Percentiles rank a stretch among this genome's conserved stretches.
These are phyloP conservation scores for Naganishia liquefaciens DNA, from an alignment of 1,284 basidiomycete species.

Conservation along the genomic window DNA sequence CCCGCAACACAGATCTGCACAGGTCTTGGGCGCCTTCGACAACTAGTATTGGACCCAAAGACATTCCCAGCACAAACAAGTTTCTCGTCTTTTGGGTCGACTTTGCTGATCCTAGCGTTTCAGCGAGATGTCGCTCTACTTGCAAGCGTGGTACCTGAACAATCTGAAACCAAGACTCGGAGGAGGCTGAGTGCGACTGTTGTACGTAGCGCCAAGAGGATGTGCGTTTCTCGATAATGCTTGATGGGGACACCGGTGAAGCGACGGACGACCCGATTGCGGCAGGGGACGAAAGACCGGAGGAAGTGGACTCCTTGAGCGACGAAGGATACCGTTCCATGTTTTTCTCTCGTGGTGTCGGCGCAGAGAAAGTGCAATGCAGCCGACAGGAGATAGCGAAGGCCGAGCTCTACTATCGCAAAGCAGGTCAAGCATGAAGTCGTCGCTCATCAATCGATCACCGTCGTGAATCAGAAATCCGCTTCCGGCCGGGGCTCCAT, in stretches of 20 bases:
- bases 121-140: slow-evolving; percentile 39
- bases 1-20: slow-evolving; percentile 48
- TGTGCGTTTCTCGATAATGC: slow-evolving; percentile 29
- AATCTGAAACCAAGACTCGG: slow-evolving; percentile 53
- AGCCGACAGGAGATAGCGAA: no score
- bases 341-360: no score
- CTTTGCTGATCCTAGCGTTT: slow-evolving; percentile 43
- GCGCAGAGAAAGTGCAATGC: no score
- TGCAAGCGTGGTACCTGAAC: slow-evolving; percentile 44
- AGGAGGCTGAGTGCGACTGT: slow-evolving; percentile 12
- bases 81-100: slow-evolving; percentile 33
- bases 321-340: no score
- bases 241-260: neutral
- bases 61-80: slow-evolving; percentile 55
- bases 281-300: no score
- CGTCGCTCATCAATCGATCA: neutral
- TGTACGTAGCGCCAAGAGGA: slow-evolving; percentile 31
- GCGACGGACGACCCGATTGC: neutral
- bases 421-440: neutral
- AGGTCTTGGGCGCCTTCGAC: slow-evolving; percentile 52
- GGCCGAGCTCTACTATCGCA: no score
- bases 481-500: slow-evolving; percentile 6
- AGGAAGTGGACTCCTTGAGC: no score
- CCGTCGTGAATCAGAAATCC: no score
- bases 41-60: slow-evolving; percentile 54